Conservation (phyloP, 2,329 filamentous ascomycete species). For the Xylaria sp. region DNA sequence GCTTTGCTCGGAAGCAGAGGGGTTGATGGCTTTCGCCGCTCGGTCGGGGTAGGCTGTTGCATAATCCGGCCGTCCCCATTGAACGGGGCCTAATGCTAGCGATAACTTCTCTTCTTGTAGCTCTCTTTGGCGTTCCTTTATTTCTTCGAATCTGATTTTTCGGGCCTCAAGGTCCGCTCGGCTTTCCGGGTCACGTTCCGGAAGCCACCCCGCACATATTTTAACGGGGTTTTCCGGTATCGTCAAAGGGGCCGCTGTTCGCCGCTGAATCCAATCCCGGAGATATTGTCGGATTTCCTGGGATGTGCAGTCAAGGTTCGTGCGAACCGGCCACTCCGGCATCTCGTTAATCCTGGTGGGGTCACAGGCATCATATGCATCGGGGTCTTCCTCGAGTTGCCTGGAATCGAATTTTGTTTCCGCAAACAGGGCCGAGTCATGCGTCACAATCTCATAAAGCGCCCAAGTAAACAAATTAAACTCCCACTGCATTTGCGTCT, state of each 20-base stretch:
- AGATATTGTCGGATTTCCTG: slow-evolving; percentile 8
- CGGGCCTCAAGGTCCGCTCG: neutral
- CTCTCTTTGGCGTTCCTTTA: neutral
- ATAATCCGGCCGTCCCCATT: slow-evolving; percentile 1
- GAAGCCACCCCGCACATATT: neutral
- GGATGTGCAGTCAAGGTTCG: neutral
- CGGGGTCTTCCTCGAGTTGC: neutral
- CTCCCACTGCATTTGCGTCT: slow-evolving; percentile 1
- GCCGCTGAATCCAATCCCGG: slow-evolving; percentile 8
- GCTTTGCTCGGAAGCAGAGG: neutral
- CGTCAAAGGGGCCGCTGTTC: neutral
- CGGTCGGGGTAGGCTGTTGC: neutral
- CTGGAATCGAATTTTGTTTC: neutral
- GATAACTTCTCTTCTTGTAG: neutral
- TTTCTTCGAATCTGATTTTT: neutral
- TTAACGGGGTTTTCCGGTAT: neutral
- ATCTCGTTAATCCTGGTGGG: slow-evolving; percentile 3
- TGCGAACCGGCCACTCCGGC: slow-evolving; percentile 3
- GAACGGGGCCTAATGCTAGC: neutral
- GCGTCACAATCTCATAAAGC: slow-evolving; percentile 22
- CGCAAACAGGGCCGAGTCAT: slow-evolving; percentile 4
- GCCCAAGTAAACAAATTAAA: slow-evolving; percentile 8
- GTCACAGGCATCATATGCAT: neutral
- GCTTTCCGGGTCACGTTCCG: neutral
- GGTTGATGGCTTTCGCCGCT: neutral